Conservation (phyloP, 2,329 filamentous ascomycete genomes). For the Calonectria pauciramosa region DNA sequence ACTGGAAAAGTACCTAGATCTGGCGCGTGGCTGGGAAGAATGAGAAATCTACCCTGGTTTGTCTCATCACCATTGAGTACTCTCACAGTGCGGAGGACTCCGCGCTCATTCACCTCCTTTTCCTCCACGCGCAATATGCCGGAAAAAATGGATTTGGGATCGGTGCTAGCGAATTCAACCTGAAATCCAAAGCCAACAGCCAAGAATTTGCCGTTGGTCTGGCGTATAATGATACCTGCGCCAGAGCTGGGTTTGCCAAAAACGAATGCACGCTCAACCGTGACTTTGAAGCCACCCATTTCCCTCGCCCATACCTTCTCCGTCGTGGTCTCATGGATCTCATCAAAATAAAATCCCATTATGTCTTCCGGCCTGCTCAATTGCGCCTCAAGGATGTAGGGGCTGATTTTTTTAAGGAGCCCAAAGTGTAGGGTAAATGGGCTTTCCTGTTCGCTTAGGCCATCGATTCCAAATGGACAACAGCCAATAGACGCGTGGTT, state of each 20-base stretch:
- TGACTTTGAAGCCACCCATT: not conserved
- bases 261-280: not conserved
- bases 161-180: not conserved
- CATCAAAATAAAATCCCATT: conserved; percentile 13
- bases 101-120: not conserved
- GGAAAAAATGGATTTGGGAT: not conserved
- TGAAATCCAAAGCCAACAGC: not conserved
- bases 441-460: not conserved
- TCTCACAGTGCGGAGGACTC: not conserved
- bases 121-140: not conserved
- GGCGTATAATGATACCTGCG: conserved; percentile 1
- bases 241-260: conserved; percentile 1
- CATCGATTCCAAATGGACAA: conserved; percentile 10
- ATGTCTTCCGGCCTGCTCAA: not conserved
- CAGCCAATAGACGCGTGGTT: not conserved
- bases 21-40: not conserved
- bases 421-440: not conserved
- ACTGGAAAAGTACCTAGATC: not conserved
- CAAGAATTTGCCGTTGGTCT: not conserved
- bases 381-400: not conserved
- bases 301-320: not conserved
- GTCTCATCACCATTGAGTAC: not conserved
- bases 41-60: not conserved
- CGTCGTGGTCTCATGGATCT: not conserved
- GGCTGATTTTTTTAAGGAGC: not conserved